Conservation (phyloP, 2,329 filamentous ascomycete genomes). For the Pseudovirgaria hyperparasitica region DNA sequence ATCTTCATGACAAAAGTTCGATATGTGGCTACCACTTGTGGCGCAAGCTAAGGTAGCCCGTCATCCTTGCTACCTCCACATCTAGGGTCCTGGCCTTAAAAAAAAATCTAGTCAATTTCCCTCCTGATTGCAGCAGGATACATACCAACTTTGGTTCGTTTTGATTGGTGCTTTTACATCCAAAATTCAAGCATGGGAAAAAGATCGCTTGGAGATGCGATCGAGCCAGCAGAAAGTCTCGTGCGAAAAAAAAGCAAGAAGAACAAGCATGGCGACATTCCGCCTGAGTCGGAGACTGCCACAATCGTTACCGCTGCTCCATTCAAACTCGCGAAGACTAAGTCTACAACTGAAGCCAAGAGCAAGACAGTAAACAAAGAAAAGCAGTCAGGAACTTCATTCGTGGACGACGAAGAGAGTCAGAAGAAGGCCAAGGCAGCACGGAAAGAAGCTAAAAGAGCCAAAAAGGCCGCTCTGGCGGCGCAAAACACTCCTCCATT, state of each 20-base stretch:
- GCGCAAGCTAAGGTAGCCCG: too few relatives aligned
- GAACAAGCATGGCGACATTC: conserved; percentile 19
- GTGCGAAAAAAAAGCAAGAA: conserved; percentile 26
- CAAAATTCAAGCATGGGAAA: conserved; percentile 18
- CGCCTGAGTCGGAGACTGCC: too few relatives aligned
- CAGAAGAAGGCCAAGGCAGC: conserved; percentile 30
- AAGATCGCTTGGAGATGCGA: conserved; percentile 20
- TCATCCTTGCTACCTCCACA: too few relatives aligned
- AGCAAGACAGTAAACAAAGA: conserved; percentile 16
- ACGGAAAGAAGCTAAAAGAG: conserved; percentile 18
- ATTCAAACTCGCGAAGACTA: conserved; percentile 3
- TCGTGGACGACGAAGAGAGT: conserved; percentile 29
- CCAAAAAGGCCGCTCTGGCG: conserved; percentile 8
- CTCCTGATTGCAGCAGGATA: too few relatives aligned
- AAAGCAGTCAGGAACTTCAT: conserved; percentile 27
- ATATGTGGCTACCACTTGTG: too few relatives aligned
- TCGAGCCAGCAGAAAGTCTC: conserved; percentile 14
- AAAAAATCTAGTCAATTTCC: too few relatives aligned
- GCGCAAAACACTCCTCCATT: conserved; percentile 2
- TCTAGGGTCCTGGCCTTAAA: too few relatives aligned
- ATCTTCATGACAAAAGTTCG: too few relatives aligned
- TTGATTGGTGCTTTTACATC: too few relatives aligned
- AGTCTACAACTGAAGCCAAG: conserved; percentile 9
- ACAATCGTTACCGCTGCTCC: background rate
- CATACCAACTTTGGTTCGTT: too few relatives aligned